A percentile compares a stretch with the other conserved stretches of the same genome.
Conservation (phyloP, 768 basidiomycete genomes). For the Phanerochaete sordida region DNA sequence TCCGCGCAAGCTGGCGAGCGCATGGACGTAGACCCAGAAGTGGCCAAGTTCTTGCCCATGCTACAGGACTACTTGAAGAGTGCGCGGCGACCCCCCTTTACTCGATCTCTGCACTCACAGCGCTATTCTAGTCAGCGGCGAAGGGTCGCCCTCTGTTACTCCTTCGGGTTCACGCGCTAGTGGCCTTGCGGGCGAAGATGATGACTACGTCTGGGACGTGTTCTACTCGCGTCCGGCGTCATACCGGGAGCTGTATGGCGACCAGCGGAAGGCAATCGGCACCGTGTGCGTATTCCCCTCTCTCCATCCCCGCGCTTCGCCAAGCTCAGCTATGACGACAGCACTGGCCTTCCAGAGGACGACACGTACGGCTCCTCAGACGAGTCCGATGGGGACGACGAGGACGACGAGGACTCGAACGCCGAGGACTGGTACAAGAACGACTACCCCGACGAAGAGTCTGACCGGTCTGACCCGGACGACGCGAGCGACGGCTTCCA, state of each 20-base stretch:
- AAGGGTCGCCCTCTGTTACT: background rate
- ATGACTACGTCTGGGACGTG: conserved; percentile 82
- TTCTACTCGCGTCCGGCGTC: conserved; percentile 70
- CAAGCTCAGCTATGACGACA: no score
- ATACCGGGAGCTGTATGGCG: conserved; percentile 53
- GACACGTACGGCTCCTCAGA: conserved; percentile 41
- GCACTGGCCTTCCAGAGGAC: conserved; percentile 61
- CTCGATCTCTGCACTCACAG: background rate
- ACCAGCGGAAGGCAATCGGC: conserved; percentile 50
- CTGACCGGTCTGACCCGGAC: conserved; percentile 30
- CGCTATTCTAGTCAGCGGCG: background rate
- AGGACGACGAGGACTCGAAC: conserved; percentile 67
- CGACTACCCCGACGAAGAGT: conserved; percentile 76
- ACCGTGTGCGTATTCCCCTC: conserved; percentile 62
- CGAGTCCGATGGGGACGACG: conserved; percentile 23
- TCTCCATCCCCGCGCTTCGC: no score
- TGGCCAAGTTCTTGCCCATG: conserved; percentile 77
- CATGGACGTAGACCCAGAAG: conserved; percentile 46
- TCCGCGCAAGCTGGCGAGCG: background rate
- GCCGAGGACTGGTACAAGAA: conserved; percentile 85
- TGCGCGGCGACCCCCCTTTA: conserved; percentile 22
- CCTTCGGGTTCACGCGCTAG: background rate
- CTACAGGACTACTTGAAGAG: conserved; percentile 71
- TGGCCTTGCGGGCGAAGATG: conserved; percentile 17
- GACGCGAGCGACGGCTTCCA: conserved; percentile 52